These are phyloP conservation scores for Elaeis oleifera DNA, from an alignment of 202 grass and related monocot species.

Conservation along the genomic window DNA sequence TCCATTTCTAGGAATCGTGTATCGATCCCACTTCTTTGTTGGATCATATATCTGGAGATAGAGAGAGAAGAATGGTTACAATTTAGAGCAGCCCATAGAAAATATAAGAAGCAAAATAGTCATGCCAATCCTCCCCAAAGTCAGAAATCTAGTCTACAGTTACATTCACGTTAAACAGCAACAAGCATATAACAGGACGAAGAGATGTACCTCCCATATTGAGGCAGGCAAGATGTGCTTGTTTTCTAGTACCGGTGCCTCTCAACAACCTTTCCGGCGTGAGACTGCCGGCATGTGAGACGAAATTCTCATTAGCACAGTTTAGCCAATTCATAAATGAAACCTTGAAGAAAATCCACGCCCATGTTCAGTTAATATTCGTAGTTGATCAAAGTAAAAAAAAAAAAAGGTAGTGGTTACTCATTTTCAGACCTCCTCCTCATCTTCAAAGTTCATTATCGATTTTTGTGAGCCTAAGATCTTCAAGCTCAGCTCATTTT, in stretches of 20 bases:
- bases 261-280: slow-evolving; percentile 87
- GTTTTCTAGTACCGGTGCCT: slow-evolving; percentile 99
- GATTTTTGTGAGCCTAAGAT: too few relatives aligned
- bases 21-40: slow-evolving; percentile 90
- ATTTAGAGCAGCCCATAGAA: too few relatives aligned
- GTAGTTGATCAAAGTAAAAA: too few relatives aligned
- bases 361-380: too few relatives aligned
- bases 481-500: too few relatives aligned
- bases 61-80: background rate
- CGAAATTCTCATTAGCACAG: too few relatives aligned
- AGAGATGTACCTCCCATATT: slow-evolving; percentile 79
- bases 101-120: background rate
- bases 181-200: background rate
- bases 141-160: background rate
- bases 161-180: too few relatives aligned
- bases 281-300: slow-evolving; percentile 44
- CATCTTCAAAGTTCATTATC: too few relatives aligned
- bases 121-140: background rate
- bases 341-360: too few relatives aligned
- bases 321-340: too few relatives aligned
- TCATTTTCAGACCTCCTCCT: too few relatives aligned
- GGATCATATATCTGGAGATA: slow-evolving; percentile 87
- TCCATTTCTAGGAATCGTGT: slow-evolving; percentile 43
- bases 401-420: too few relatives aligned
- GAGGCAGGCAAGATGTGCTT: slow-evolving; percentile 96